Evolutionary conservation across 169 alveolate genomes (phyloP).

Genomic region (Cryptosporidium xiaoi): DNA sequence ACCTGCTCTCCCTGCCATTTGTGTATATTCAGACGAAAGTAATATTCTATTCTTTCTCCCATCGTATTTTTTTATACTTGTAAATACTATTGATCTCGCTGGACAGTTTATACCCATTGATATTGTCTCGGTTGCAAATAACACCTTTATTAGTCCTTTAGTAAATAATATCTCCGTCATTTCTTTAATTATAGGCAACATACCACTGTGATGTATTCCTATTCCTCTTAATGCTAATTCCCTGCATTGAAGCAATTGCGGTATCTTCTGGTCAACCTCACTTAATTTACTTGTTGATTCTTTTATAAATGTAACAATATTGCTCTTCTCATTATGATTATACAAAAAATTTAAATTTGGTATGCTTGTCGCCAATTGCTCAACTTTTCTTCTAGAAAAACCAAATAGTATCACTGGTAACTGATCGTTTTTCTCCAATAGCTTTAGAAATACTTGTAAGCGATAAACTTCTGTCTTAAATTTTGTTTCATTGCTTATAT

Average conservation of each 20-base stretch:
- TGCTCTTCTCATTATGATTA: conserved; percentile 84
- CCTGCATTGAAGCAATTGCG: conserved; percentile 86
- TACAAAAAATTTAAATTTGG: conserved; percentile 86
- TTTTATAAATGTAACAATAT: conserved; percentile 87
- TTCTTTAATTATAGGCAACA: conserved; percentile 97
- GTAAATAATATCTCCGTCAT: conserved; percentile 96
- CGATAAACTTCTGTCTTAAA: conserved; percentile 84
- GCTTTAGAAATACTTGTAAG: conserved; percentile 82
- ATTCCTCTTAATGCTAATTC: conserved; percentile 92
- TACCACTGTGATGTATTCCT: conserved; percentile 99
- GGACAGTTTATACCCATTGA: conserved; percentile 99
- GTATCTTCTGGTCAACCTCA: conserved; percentile 89
- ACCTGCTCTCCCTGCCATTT: conserved; percentile 99
- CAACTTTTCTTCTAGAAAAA: conserved; percentile 92
- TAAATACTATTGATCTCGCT: conserved; percentile 96
- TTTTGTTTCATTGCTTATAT: conserved; percentile 34
- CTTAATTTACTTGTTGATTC: conserved; percentile 84
- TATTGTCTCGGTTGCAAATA: conserved; percentile 99
- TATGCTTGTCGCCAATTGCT: conserved; percentile 88
- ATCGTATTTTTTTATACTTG: conserved; percentile 92
- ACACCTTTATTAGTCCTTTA: conserved; percentile 93
- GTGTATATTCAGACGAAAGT: conserved; percentile 97
- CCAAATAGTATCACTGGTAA: conserved; percentile 96
- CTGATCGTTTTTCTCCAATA: conserved; percentile 85
- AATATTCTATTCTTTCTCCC: conserved; percentile 89